phyloP scores from a whole-genome alignment of 2,329 filamentous ascomycete species.

The Fusarium sulawesiense region DNA sequence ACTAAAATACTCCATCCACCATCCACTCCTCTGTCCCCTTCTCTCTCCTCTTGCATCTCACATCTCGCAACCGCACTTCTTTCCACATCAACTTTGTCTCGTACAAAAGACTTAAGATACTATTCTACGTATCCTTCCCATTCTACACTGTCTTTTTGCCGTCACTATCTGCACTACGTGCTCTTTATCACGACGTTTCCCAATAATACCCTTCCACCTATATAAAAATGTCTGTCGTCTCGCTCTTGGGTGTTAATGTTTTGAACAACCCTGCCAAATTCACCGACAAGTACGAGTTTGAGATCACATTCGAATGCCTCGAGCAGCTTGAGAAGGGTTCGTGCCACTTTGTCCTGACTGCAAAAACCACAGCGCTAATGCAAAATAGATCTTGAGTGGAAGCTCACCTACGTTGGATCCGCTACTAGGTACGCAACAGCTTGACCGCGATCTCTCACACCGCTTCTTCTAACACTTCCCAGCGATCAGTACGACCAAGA shows the following conservation, averaged over 20 bases:
- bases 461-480: slow-evolving; percentile 38
- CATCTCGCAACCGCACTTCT: slow-evolving; percentile 23
- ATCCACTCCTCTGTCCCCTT: slow-evolving; percentile 11
- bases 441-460: slow-evolving; percentile 24
- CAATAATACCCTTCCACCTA: slow-evolving; percentile 7
- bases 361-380: slow-evolving; percentile 32
- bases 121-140: not conserved
- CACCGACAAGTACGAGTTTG: slow-evolving; percentile 92
- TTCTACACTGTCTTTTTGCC: not conserved
- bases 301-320: slow-evolving; percentile 98
- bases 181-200: not conserved
- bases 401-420: slow-evolving; percentile 97
- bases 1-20: slow-evolving; percentile 23
- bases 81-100: slow-evolving; percentile 10
- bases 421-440: slow-evolving; percentile 83
- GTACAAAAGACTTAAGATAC: slow-evolving; percentile 14
- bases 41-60: slow-evolving; percentile 11
- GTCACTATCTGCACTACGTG: slow-evolving; percentile 5
- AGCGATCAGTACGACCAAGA: slow-evolving; percentile 98
- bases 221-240: slow-evolving; percentile 87
- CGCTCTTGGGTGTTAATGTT: slow-evolving; percentile 93
- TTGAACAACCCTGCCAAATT: slow-evolving; percentile 98
- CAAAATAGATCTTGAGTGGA: slow-evolving; percentile 92
- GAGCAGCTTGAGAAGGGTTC: slow-evolving; percentile 92
- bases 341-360: slow-evolving; percentile 23